Evolutionary conservation across 192 early-diverging fungal species (phyloP), one percentile per base, ranked within the genome.

Genomic region (Gryganskiella cystojenkinii): DNA sequence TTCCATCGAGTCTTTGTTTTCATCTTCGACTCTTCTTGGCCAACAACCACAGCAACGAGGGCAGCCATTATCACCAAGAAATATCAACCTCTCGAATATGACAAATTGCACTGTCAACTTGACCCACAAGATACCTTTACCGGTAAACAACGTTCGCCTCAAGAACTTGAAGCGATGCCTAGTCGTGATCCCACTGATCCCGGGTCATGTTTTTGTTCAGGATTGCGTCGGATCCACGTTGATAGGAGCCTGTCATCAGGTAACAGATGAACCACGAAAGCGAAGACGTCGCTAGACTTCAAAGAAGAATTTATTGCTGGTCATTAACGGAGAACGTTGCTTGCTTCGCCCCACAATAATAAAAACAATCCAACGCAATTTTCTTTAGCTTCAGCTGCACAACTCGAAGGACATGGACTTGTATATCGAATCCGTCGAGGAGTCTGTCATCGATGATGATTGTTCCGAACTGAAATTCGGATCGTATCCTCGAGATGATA

Each of bases 351-450:
- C n/a, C n/a, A n/a, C n/a, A n/a, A n/a, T n/a, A n/a, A n/a, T n/a
- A n/a, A n/a, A n/a, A n/a, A n/a, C n/a, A n/a, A n/a, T n/a, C n/a
- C n/a, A n/a, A n/a, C 37, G 13, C 37, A 13, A 40, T 40, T 13
- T 33, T n/a, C n/a, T 37, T 8, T 67, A 96, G 91, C 89, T 93
- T 51, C 87, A 93, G 44, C 88, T 97, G 87, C 93, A 95, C 82
- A 83, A 86, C 61, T 90, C 90, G 2, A 69, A 47, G 8, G 27
- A 72, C 43, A 84, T 92, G 30, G 82, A 85, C 27, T 73, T 92
- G 9, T 86, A 86, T 30, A 65, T 95, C 19, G 80, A 89, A 40
- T 89, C 89, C 40, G 66, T 86, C 1, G 90, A 90, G 53, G 83
- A 87, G 13, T 93, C 93, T 3, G 93, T 94, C 51, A 95, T 94